Base-by-base conservation (phyloP, 306 rosid species). In the Morella rubra region DNA sequence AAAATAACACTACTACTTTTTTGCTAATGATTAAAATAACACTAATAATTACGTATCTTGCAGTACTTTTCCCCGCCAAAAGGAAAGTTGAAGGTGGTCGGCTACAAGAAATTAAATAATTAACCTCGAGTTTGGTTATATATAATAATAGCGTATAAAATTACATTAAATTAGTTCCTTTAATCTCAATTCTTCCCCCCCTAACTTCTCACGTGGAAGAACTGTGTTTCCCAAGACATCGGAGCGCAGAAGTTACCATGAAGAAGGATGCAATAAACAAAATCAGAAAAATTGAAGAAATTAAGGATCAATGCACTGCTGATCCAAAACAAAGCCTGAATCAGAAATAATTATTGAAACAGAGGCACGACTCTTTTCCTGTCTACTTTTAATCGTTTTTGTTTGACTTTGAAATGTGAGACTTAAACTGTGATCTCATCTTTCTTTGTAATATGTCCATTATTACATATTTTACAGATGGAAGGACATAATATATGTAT, bases 161-260 rank as follows among this genome's bases (percentile, higher is more conserved):
- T 22, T 54, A n/a, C n/a, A 54, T 8, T 18, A 6, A 18, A 54
- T 54, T 54, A 54, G 8, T 80, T 50, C 64, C 60, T 49, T 64
- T 53, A 67, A 16, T 44, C 68, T 59, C 50, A 53, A 12, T 52
- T 15, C 44, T 69, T 56, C 58, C 27, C 22, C 37, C 44, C 60
- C 12, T 0, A 18, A 68, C 73, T 47, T 75, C 45, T 32, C 60
- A 71, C 77, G 73, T 75, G 56, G 59, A 70, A 74, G 64, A 45
- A 84, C 41, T 65, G 86, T 77, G 89, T 73, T 76, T 80, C 83
- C 84, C 88, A 77, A 87, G 76, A 83, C 77, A 19, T 41, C 80
- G 83, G 74, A 52, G 72, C 14, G 13, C 27, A 32, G 59, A 81
- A 72, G 52, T 44, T 42, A 44, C 66, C 70, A 47, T 50, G 58